Percentiles rank a stretch among this genome's conserved stretches.
These are phyloP conservation scores for Sordaria brevicollis DNA, from an alignment of 495 filamentous ascomycete species.

Conservation along the genomic window DNA sequence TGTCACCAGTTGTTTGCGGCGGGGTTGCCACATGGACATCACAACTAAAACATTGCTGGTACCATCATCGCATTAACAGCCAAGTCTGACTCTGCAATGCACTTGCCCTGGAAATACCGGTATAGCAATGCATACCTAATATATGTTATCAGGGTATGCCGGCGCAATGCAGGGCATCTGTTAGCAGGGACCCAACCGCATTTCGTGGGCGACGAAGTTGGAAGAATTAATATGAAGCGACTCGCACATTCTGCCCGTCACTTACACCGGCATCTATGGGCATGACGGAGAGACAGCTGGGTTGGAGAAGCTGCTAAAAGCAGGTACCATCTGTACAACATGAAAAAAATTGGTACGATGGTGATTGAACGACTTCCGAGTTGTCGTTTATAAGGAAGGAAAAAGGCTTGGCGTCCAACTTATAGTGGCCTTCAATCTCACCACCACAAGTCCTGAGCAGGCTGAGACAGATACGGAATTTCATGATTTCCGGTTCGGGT, in stretches of 20 bases:
- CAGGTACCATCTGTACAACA: neutral
- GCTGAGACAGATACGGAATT: too few relatives aligned
- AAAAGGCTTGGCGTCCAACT: neutral
- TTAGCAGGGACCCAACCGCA: too few relatives aligned
- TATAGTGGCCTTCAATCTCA: neutral
- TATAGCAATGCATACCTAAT: neutral
- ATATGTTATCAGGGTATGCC: neutral
- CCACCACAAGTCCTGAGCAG: too few relatives aligned
- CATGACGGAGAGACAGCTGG: neutral
- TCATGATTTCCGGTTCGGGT: too few relatives aligned
- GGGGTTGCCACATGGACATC: neutral
- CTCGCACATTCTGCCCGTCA: neutral
- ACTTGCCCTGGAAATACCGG: too few relatives aligned
- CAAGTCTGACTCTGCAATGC: too few relatives aligned
- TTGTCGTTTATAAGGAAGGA: neutral
- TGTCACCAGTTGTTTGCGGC: neutral
- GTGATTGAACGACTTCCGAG: neutral
- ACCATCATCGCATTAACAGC: neutral
- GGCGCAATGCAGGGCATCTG: neutral
- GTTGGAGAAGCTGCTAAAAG: neutral
- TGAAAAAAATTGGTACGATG: neutral
- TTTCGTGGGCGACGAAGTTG: neutral
- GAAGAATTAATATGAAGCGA: neutral
- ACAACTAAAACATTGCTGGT: too few relatives aligned
- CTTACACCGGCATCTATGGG: neutral